Base-by-base conservation (phyloP, 495 filamentous ascomycete genomes). In the Hypoxylon lienhwacheense region DNA sequence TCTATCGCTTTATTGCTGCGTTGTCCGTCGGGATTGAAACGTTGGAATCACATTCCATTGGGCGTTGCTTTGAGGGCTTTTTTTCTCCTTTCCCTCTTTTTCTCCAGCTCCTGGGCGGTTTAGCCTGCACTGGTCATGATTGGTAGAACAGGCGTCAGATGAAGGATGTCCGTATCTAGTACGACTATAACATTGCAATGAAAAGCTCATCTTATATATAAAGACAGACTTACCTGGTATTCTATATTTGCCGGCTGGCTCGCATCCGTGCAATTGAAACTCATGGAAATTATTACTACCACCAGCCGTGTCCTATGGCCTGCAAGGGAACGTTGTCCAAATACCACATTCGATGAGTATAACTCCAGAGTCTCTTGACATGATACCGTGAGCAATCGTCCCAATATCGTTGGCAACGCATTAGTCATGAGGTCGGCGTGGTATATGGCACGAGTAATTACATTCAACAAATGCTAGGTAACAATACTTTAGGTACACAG, bases 21-120 rank as follows among this genome's bases (percentile, higher is more conserved):
- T 17, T 14, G 20, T 17, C 34, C 37, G 28, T 21, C 34, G 22
- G 57, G 11, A 31, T 10, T 42, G 51, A 61, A 55, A 55, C 45
- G 45, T 51, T 40, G 57, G 45, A 19, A 55, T 32, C 40, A 29
- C 19, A 55, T 55, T 47, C 34, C 51, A 51, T 61, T 55, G 46
- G 57, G 41, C 29, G 51, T 46, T 36, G 4, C 35, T 34, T 33
- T 21, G 16, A 31, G 43, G 43, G n/a, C 28, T 42, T 47, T 43
- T 58, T 40, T 34, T 21, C 2, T 39, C 14, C 10, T 40, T 47
- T 34, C 4, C 29, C 37, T 35, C 37, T 17, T 32, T 33, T 22
- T 4, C 11, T 45, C 26, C n/a, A 39, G 29, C 22, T 28, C 26
- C 15, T 28, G 34, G 14, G 26, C 16, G 24, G 37, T 39, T 34